Conservation (phyloP, 441 rosid genomes). For the Erysimum cheiri region DNA sequence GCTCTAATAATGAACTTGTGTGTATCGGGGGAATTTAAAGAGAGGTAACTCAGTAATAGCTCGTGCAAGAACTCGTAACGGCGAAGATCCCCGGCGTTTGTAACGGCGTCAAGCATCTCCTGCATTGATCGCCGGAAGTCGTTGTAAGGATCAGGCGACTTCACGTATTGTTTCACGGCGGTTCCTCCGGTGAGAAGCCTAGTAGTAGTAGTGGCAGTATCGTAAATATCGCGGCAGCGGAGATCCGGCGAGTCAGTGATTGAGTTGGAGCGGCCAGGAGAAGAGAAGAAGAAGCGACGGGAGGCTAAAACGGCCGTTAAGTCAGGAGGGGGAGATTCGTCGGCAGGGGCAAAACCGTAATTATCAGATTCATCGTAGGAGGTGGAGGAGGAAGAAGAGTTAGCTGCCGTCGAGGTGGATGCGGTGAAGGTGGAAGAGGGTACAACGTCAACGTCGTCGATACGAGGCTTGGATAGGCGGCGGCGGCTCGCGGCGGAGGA, state of each 20-base stretch:
- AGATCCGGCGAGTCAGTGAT: constrained; percentile 61
- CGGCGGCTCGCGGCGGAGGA: constrained; percentile 32
- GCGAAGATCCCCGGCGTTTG: constrained; percentile 50
- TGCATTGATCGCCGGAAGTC: constrained; percentile 84
- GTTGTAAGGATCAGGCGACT: constrained; percentile 76
- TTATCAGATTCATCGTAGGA: constrained; percentile 46
- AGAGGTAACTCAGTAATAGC: constrained; percentile 71
- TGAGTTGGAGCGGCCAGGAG: constrained; percentile 91
- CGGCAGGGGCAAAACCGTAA: constrained; percentile 48
- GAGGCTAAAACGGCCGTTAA: constrained; percentile 78
- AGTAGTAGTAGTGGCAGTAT: constrained; percentile 8
- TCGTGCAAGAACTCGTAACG: constrained; percentile 82
- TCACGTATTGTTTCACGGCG: constrained; percentile 60
- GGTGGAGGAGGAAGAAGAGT: constrained; percentile 37
- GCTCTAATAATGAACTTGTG: constrained; percentile 79
- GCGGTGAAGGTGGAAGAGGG: constrained; percentile 45
- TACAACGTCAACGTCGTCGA: constrained; percentile 39
- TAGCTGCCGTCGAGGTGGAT: constrained; percentile 41
- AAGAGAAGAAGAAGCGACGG: constrained; percentile 89
- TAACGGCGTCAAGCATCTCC: constrained; percentile 89
- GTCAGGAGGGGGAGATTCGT: constrained; percentile 55
- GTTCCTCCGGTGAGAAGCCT: constrained; percentile 54
- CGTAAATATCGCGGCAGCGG: constrained; percentile 10
- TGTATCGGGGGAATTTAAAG: constrained; percentile 64
- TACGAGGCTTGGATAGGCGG: constrained; percentile 55